Evolutionary conservation across 108 stramenopile genomes (phyloP), one percentile per base, ranked within the genome.

Genomic region (Cyclotella baltica): DNA sequence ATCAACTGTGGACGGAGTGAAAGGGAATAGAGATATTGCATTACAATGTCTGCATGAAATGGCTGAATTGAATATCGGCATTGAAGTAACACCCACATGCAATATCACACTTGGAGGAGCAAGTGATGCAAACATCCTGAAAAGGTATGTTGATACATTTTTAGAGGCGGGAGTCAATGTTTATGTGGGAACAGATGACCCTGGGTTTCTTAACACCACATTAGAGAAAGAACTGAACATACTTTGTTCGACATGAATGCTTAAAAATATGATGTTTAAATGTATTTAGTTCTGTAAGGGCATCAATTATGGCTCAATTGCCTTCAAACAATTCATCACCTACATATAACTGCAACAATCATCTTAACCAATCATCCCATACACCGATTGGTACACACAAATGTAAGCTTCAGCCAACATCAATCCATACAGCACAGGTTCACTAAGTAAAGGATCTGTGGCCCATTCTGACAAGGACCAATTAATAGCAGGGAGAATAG

Each of bases 401-500:
- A 89, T 88, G 33, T 90, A 79, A 20, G 90, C 65, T 69, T 95
- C 93, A 3, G 84, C 70, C 80, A 86, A 85, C 75, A 83, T 87
- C 46, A 95, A 76, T 62, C 86, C 84, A 77, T 92, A 91, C 37
- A 86, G 72, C 18, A 68, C 20, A 28, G 37, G 52, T 28, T 88
- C 80, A 30, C 78, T 63, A 28, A 95, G 70, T 79, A 81, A 77
- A 11, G 91, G 91, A 55, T 92, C 56, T 18, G 88, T 87, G 57
- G 90, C 93, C 90, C 90, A 95, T 4, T 91, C 86, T 9, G 88
- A 84, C n/a, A 92, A 51, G 9, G 88, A 88, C 93, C 93, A 95
- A 69, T 90, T 77, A 53, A 91, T 72, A 28, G 84, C 80, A 34
- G 93, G 93, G 9, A 90, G 68, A 31, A 82, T 58, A 71, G 87